Evolutionary conservation across 208 protist species (phyloP), one percentile per base, ranked within the genome.

Genomic region (Leishmania lainsoni): DNA sequence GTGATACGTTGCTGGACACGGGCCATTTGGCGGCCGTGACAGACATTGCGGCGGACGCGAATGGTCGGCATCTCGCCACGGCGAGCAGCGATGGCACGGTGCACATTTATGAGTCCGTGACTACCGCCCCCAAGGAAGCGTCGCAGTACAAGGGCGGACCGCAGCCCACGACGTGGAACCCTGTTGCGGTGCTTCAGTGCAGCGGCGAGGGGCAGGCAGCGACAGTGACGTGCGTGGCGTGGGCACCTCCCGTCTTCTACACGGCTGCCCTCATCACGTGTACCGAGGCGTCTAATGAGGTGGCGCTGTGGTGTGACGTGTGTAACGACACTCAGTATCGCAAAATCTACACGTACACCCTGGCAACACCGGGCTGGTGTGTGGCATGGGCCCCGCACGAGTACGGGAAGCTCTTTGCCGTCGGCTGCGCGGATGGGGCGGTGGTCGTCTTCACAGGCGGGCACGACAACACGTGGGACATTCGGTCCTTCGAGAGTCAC

Each of bases 401-500:
- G 86, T 95, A 94, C 78, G 94, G 94, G 42, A 91, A 90, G 71
- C 83, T 94, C 17, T 97, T 97, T 69, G 91, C 92, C 17, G 92
- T 95, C 26, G 92, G 92, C 73, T 92, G 87, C 74, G 88, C 83
- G n/a, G 90, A 90, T 75, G 92, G 94, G 42, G 81, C 81, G 48
- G 81, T 97, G 22, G 75, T 89, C 69, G 77, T 95, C 59, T 95
- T 95, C 83, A 90, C 86, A n/a, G 90, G 32, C 54, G 81, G 78
- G 6, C 78, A 86, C 5, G 89, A 92, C 29, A 80, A 87, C 79
- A 76, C 85, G 79, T 97, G 94, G 94, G 87, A 90, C 52, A 86
- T 86, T 48, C 89, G 87, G 26, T 81, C 86, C 77, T 91, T 95
- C 35, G 85, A 92, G 35, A 89, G 90, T 74, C 90, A 87, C 79